A percentile compares a stretch with the other conserved stretches of the same genome.
These are phyloP conservation scores for Candida nitratophila DNA, from an alignment of 805 yeast species.

Conservation along the genomic window DNA sequence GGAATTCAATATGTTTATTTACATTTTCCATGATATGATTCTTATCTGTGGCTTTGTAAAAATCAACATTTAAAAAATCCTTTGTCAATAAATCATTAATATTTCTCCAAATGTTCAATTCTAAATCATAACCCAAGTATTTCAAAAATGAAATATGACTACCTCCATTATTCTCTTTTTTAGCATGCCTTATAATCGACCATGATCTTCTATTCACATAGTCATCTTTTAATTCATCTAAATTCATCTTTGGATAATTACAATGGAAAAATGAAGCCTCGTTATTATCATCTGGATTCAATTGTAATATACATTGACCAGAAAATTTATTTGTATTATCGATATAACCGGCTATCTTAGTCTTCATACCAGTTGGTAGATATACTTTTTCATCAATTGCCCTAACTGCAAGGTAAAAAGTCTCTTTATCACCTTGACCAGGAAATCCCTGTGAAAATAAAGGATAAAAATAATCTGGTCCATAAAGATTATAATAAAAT, in stretches of 20 bases:
- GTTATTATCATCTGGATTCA: constrained; percentile 18
- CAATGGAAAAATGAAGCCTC: constrained; percentile 22
- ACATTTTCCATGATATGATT: not conserved
- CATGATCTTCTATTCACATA: constrained; percentile 19
- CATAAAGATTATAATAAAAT: constrained; percentile 58
- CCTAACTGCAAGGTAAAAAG: constrained; percentile 63
- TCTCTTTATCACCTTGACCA: constrained; percentile 79
- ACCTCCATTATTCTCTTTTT: constrained; percentile 20
- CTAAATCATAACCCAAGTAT: constrained; percentile 15
- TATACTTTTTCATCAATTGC: constrained; percentile 24
- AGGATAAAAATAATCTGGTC: constrained; percentile 62
- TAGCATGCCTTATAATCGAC: constrained; percentile 23
- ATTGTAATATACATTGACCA: constrained; percentile 26
- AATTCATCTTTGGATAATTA: constrained; percentile 22
- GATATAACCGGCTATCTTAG: constrained; percentile 23
- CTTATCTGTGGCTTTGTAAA: not conserved
- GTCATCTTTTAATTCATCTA: constrained; percentile 12
- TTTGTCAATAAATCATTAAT: constrained; percentile 1
- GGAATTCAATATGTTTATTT: not conserved
- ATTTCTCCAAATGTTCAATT: constrained; percentile 19
- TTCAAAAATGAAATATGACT: constrained; percentile 3
- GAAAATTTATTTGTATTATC: constrained; percentile 16
- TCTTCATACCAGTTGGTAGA: constrained; percentile 21
- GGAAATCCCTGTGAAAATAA: constrained; percentile 65
- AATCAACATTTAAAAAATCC: not conserved